Percentiles rank a stretch among this genome's conserved stretches.
Conservation (phyloP, 2,329 filamentous ascomycete genomes). For the Scorias spongiosa region DNA sequence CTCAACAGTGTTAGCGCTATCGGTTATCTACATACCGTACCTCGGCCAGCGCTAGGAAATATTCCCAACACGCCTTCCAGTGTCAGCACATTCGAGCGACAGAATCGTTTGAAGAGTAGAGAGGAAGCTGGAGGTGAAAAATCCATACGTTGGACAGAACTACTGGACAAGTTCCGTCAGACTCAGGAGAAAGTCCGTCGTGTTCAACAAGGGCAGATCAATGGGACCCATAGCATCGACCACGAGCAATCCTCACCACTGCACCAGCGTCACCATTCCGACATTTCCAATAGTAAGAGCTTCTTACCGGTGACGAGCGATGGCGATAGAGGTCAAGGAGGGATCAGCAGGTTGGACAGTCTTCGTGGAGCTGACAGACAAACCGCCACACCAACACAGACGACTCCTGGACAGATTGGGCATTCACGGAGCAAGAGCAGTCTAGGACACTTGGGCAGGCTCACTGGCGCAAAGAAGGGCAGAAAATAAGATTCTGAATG, state of each 20-base stretch:
- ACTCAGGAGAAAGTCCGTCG: constrained; percentile 78
- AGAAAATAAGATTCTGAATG: neutral
- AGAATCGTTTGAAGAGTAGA: constrained; percentile 64
- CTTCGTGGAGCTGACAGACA: constrained; percentile 2
- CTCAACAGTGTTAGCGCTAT: constrained; percentile 96
- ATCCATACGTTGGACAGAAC: constrained; percentile 77
- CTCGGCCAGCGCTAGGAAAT: constrained; percentile 26
- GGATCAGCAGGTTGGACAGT: constrained; percentile 1
- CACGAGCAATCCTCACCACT: constrained; percentile 6
- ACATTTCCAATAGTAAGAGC: neutral
- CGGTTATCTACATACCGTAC: constrained; percentile 76
- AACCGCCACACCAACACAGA: constrained; percentile 1
- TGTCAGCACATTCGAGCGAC: constrained; percentile 32
- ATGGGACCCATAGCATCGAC: constrained; percentile 11
- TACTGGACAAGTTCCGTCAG: constrained; percentile 84
- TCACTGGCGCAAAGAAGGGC: constrained; percentile 21
- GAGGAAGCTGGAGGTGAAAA: constrained; percentile 46
- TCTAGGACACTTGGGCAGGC: constrained; percentile 29
- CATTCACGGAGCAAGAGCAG: constrained; percentile 23
- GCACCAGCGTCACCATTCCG: constrained; percentile 9
- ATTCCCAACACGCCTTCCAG: constrained; percentile 18
- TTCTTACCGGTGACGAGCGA: neutral
- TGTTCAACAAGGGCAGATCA: constrained; percentile 34
- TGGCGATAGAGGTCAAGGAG: neutral
- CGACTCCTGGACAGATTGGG: constrained; percentile 1